Evolutionary conservation across 176 grass and related monocot species (phyloP).

Genomic region (Triticum timopheevii): DNA sequence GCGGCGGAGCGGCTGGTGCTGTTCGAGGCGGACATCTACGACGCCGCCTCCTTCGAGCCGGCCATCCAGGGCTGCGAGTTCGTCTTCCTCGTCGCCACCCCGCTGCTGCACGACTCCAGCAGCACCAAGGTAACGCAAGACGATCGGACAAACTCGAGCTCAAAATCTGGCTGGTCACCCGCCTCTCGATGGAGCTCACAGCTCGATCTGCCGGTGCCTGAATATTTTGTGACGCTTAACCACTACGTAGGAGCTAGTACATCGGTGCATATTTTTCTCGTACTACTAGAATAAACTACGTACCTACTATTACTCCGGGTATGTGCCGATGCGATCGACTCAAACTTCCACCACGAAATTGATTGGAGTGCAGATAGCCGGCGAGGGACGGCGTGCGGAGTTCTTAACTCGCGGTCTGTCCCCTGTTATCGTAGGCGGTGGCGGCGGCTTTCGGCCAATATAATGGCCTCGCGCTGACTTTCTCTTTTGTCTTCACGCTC

Average conservation of each 20-base stretch:
- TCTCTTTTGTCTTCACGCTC: neutral
- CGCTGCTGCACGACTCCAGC: conserved; percentile 20
- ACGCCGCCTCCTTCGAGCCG: conserved; percentile 50
- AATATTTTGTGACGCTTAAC: neutral
- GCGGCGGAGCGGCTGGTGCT: conserved; percentile 46
- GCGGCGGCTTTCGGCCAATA: no score
- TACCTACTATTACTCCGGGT: no score
- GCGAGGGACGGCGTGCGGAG: neutral
- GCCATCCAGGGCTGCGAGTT: conserved; percentile 60
- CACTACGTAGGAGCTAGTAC: no score
- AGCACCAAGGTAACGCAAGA: conserved; percentile 38
- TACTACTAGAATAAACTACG: no score
- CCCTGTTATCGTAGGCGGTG: neutral
- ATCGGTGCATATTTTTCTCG: neutral
- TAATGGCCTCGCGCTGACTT: neutral
- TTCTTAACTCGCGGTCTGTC: neutral
- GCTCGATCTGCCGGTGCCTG: neutral
- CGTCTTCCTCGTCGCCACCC: conserved; percentile 49
- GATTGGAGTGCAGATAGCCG: neutral
- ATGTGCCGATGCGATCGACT: neutral
- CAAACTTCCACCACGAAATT: neutral
- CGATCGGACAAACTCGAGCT: neutral
- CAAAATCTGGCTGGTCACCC: neutral
- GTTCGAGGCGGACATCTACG: conserved; percentile 61
- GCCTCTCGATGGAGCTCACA: neutral